Conservation (phyloP, 805 yeast species). For the Zygosaccharomyces lentus region DNA sequence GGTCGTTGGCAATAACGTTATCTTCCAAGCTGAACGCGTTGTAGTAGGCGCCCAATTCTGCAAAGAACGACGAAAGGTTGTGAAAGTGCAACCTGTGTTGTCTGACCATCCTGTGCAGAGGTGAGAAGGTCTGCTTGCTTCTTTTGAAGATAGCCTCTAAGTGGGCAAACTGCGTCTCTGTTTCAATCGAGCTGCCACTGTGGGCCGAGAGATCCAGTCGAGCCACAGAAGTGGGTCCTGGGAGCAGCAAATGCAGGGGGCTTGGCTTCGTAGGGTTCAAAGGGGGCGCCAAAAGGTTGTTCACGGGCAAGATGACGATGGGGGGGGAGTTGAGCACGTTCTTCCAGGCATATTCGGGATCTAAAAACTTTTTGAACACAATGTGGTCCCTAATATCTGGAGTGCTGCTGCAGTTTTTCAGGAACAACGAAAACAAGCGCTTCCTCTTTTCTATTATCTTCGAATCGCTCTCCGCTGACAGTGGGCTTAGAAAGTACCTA, state of each 20-base stretch:
- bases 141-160: conserved; percentile 36
- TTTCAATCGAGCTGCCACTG: conserved; percentile 26
- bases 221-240: conserved; percentile 51
- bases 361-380: conserved; percentile 72
- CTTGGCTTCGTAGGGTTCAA: conserved; percentile 52
- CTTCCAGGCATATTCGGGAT: conserved; percentile 80
- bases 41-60: conserved; percentile 71
- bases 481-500: conserved; percentile 41
- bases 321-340: conserved; percentile 64
- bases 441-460: conserved; percentile 63
- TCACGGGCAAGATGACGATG: conserved; percentile 47
- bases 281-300: conserved; percentile 58
- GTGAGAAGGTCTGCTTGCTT: conserved; percentile 26
- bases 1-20: conserved; percentile 51
- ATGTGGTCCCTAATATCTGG: conserved; percentile 52
- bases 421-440: conserved; percentile 68
- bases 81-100: conserved; percentile 38
- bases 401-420: conserved; percentile 67
- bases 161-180: conserved; percentile 39
- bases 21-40: conserved; percentile 57
- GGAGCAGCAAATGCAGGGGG: conserved; percentile 58
- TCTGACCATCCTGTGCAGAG: conserved; percentile 29
- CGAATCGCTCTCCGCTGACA: conserved; percentile 41
- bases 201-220: conserved; percentile 26
- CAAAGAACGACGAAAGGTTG: conserved; percentile 58